Evolutionary conservation across 345 rosid species (phyloP), one percentile per base, ranked within the genome.

Genomic region (Hibiscus mutabilis): DNA sequence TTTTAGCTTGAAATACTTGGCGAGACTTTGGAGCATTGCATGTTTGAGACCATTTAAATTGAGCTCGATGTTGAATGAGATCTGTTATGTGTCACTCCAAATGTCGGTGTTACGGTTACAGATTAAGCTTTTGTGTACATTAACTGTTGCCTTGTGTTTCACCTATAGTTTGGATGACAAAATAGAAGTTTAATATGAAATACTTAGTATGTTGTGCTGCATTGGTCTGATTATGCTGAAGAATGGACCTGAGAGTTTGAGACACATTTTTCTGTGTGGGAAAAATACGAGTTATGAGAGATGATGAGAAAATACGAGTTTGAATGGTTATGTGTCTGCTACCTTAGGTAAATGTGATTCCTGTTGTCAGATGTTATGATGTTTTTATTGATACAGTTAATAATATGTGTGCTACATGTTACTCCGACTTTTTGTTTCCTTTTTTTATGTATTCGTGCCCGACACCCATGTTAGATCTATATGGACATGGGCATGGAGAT

Each of bases 331-430:
- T 44, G 15, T 44, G 21, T 37, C 3, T 63, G 68, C 9, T 64
- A 29, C 10, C 25, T 42, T 21, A 22, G 29, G 27, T 29, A 27
- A 60, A 52, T 70, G 16, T 68, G 35, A 14, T 37, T 68, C 37
- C 6, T 22, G 7, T 40, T 73, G 55, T 56, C 56, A 21, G 56
- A 29, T 47, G n/a, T 60, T 47, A 15, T 40, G 42, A 29, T 62
- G 15, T 74, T 46, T 59, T 49, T 8, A 74, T 65, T 49, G 55
- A 29, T 19, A 61, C 16, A 29, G 10, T n/a, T 21, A 63, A 69
- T 40, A 61, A 68, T 3, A 3, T 14, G n/a, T 13, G 40, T 47
- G n/a, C n/a, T 4, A 3, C 16, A 47, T 47, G 52, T 47, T 47
- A 47, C 53, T 47, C n/a, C 6, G n/a, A 13, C 53, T 47, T 15